phyloP scores from a whole-genome alignment of 1,284 basidiomycete species.

The Leucoagaricus sp. region DNA sequence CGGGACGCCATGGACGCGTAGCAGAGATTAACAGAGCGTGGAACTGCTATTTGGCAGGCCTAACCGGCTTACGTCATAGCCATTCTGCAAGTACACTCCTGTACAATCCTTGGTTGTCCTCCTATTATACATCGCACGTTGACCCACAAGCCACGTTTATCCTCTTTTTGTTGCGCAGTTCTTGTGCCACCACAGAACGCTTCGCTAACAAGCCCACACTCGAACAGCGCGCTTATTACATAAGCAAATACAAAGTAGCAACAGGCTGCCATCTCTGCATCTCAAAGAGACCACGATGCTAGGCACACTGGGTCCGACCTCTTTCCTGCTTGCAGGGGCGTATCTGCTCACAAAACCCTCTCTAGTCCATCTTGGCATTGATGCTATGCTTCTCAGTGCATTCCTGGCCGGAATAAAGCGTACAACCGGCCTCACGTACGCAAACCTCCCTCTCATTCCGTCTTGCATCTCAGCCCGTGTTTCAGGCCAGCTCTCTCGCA shows the following conservation, averaged over 20 bases:
- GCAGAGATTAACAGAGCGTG: background rate
- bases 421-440: slow-evolving; percentile 80
- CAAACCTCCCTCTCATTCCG: slow-evolving; percentile 14
- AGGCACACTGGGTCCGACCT: slow-evolving; percentile 17
- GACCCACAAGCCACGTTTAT: background rate
- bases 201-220: background rate
- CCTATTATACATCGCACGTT: background rate
- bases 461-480: slow-evolving; percentile 7
- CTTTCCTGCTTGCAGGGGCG: slow-evolving; percentile 28
- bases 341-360: slow-evolving; percentile 8
- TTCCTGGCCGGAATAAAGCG: slow-evolving; percentile 80
- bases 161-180: too few relatives aligned
- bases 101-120: background rate
- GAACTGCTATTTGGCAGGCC: background rate
- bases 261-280: background rate
- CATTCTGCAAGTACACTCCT: too few relatives aligned
- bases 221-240: background rate
- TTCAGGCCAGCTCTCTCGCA: slow-evolving; percentile 64
- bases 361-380: slow-evolving; percentile 69
- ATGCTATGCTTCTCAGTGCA: slow-evolving; percentile 75
- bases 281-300: slow-evolving; percentile 14
- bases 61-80: slow-evolving; percentile 17
- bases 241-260: background rate
- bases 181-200: too few relatives aligned
- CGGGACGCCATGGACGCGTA: slow-evolving; percentile 31